phyloP scores from a whole-genome alignment of 2,329 filamentous ascomycete genomes.

The Neodidymelliopsis sp. region DNA sequence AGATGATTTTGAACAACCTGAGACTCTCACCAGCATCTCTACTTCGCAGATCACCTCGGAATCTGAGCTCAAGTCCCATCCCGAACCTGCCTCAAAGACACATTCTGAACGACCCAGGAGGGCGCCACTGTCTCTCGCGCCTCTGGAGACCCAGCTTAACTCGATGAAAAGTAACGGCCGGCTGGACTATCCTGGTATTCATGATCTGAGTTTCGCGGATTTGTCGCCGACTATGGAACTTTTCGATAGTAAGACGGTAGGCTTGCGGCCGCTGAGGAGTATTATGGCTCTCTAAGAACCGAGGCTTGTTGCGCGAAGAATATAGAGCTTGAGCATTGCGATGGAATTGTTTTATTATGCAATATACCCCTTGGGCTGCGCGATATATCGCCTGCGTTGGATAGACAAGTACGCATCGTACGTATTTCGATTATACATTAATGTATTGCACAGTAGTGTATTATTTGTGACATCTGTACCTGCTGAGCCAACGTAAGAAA shows the following conservation, averaged over 20 bases:
- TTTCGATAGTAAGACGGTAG: conserved; percentile 14
- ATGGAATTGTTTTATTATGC: conserved; percentile 4
- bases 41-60: neutral
- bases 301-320: no score
- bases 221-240: conserved; percentile 13
- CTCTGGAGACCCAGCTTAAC: conserved; percentile 7
- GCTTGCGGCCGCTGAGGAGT: conserved; percentile 1
- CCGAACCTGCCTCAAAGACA: neutral
- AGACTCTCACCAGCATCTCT: conserved; percentile 13
- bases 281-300: neutral
- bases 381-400: conserved; percentile 1
- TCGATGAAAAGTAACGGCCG: conserved; percentile 12
- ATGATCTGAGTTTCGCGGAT: conserved; percentile 14
- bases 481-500: no score
- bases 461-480: no score
- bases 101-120: neutral
- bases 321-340: neutral
- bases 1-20: conserved; percentile 1
- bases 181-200: conserved; percentile 5
- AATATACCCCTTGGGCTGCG: conserved; percentile 12
- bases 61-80: neutral
- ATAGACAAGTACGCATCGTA: neutral
- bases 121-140: neutral
- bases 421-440: no score
- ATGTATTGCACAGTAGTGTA: no score